phyloP scores from a whole-genome alignment of 805 yeast genomes.

The Komagataella pastoris region DNA sequence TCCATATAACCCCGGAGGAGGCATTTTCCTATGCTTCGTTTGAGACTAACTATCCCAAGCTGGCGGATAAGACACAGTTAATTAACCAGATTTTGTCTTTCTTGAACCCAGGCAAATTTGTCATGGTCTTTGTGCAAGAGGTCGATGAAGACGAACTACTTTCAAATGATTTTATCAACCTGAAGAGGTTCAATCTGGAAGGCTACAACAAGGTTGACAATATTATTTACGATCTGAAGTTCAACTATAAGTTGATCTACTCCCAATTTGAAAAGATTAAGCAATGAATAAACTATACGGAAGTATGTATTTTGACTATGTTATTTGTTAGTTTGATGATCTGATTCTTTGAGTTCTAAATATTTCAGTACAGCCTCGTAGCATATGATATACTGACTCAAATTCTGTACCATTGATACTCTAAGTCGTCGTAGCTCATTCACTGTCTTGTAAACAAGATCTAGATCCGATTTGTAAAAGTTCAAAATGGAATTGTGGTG shows the following conservation, averaged over 20 bases:
- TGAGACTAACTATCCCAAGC: conserved; percentile 68
- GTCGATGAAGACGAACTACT: conserved; percentile 1
- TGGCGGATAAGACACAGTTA: conserved; percentile 36
- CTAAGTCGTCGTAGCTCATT: conserved; percentile 35
- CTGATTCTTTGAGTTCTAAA: neutral
- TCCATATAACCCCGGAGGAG: conserved; percentile 87
- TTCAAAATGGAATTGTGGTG: neutral
- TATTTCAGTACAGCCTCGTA: conserved; percentile 24
- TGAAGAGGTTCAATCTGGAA: conserved; percentile 20
- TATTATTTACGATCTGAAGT: conserved; percentile 58
- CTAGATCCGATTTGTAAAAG: conserved; percentile 9
- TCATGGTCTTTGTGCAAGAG: conserved; percentile 21
- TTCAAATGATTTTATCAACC: conserved; percentile 18
- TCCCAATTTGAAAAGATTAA: conserved; percentile 38
- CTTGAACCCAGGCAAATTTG: conserved; percentile 68
- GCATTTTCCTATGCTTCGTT: conserved; percentile 96
- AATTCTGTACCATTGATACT: conserved; percentile 46
- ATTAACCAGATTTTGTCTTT: conserved; percentile 44
- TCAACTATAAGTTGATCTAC: conserved; percentile 59
- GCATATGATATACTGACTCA: conserved; percentile 37
- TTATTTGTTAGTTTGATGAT: neutral
- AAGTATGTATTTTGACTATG: neutral
- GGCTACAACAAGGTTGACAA: conserved; percentile 54
- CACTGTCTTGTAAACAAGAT: conserved; percentile 31
- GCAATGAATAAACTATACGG: neutral